Base-by-base conservation (phyloP, 306 rosid genomes). In the Sechiopsis laciniata region DNA sequence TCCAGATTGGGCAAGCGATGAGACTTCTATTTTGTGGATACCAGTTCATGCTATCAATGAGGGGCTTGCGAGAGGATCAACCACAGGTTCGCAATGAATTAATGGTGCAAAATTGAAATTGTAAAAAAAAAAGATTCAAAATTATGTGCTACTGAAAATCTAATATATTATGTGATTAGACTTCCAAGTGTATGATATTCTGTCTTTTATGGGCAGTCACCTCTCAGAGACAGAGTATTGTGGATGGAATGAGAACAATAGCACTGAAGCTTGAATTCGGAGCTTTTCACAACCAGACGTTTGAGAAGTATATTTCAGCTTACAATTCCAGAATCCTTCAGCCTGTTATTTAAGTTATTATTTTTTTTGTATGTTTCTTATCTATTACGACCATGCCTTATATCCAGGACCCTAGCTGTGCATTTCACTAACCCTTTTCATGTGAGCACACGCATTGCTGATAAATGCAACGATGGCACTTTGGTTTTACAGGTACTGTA, bases 201-300 rank as follows among this genome's bases (percentile, higher is more conserved):
- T 59, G 37, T 73, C 21, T 87, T 58, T 78, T 55, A 67, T 83
- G 81, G 24, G 76, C 92, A 95, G 99, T 72, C 75, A 45, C 88
- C 53, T 86, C 92, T 66, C 88, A 89, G 84, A 86, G 95, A 82
- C 90, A 85, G 64, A 91, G 87, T 80, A 85, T 85, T 85, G 95
- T 95, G 80, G 99, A 95, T 80, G 99, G 97, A 71, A 91, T 95
- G 99, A 88, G 99, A 82, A 89, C 97, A 15, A 80, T 91, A 82
- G 99, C 97, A 55, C 87, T 95, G 75, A 91, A 91, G 82, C 97
- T 95, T 78, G 92, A 86, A 80, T 95, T 95, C 84, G 99, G 99
- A 80, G 88, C 78, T 78, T 86, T 85, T 76, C 92, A 81, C 79
- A 91, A 95, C 83, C 99, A 95, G 79, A 91, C 73, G 77, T 95